Evolutionary conservation across 192 early-diverging fungal genomes (phyloP).

Genomic region (Haplosporangium gracile): DNA sequence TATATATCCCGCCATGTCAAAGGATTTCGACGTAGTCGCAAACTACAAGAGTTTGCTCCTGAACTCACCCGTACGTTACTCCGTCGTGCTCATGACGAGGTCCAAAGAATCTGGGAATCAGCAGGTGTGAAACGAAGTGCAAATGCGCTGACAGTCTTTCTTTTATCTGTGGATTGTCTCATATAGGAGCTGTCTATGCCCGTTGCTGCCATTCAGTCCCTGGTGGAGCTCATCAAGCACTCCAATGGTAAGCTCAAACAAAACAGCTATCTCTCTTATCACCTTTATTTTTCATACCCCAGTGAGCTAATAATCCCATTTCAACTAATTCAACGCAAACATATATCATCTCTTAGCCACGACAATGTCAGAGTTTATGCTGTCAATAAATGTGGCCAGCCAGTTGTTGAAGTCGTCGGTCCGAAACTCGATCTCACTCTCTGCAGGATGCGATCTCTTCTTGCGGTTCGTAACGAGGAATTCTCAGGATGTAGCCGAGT

Average conservation of each 20-base stretch:
- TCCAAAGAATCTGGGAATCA: neutral
- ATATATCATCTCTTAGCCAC: slow-evolving; percentile 66
- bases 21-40: slow-evolving; percentile 50
- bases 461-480: slow-evolving; percentile 75
- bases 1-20: slow-evolving; percentile 18
- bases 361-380: slow-evolving; percentile 91
- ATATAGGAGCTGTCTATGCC: slow-evolving; percentile 78
- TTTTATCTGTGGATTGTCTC: neutral
- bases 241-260: slow-evolving; percentile 58
- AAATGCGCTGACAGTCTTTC: neutral
- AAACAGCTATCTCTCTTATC: too few species aligned
- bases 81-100: neutral
- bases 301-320: slow-evolving; percentile 7
- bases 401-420: slow-evolving; percentile 75
- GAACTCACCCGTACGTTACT: slow-evolving; percentile 41
- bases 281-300: neutral
- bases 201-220: slow-evolving; percentile 79
- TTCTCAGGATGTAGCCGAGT: slow-evolving; percentile 74
- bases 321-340: neutral
- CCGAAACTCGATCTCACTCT: slow-evolving; percentile 82
- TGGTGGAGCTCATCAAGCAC: slow-evolving; percentile 76
- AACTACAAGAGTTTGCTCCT: slow-evolving; percentile 46
- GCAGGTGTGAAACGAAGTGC: neutral
- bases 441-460: slow-evolving; percentile 92
- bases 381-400: slow-evolving; percentile 76